These are phyloP conservation scores for Cyathus olla DNA, from an alignment of 1,284 basidiomycete species.

Conservation along the genomic window DNA sequence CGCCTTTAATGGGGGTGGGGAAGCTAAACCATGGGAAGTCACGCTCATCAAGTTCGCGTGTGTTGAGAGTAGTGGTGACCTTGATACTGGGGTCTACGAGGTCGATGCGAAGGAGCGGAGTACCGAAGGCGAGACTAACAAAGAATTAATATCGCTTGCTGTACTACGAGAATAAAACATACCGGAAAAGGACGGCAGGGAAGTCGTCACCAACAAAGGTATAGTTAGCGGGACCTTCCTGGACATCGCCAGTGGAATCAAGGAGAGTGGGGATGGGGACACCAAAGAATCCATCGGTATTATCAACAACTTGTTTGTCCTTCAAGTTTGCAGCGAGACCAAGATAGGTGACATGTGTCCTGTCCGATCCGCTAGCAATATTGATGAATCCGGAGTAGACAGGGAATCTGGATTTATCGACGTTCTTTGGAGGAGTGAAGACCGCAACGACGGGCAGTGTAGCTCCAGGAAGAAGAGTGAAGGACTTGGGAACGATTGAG, in stretches of 20 bases:
- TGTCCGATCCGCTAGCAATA: constrained; percentile 53
- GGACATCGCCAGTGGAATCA: constrained; percentile 50
- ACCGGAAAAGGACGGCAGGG: constrained; percentile 57
- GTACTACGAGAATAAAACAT: constrained; percentile 10
- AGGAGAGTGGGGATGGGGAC: constrained; percentile 53
- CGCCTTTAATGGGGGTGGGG: constrained; percentile 33
- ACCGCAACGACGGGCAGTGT: constrained; percentile 39
- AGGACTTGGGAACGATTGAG: constrained; percentile 36
- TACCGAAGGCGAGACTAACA: constrained; percentile 63
- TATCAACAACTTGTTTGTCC: constrained; percentile 61
- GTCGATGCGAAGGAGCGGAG: constrained; percentile 55
- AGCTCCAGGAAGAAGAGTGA: constrained; percentile 47
- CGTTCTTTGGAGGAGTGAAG: constrained; percentile 55
- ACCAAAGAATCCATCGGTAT: constrained; percentile 58
- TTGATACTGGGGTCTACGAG: constrained; percentile 45
- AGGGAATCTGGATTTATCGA: constrained; percentile 61
- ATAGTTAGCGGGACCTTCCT: constrained; percentile 56
- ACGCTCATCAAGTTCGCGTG: constrained; percentile 18
- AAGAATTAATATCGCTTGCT: not conserved
- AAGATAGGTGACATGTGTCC: constrained; percentile 61
- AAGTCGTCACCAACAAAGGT: constrained; percentile 60
- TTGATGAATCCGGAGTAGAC: constrained; percentile 72
- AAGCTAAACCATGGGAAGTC: constrained; percentile 40
- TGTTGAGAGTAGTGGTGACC: constrained; percentile 40
- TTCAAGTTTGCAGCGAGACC: constrained; percentile 59